These are phyloP conservation scores for Rachicladosporium sp. DNA, from an alignment of 2,329 filamentous ascomycete species.

Conservation along the genomic window DNA sequence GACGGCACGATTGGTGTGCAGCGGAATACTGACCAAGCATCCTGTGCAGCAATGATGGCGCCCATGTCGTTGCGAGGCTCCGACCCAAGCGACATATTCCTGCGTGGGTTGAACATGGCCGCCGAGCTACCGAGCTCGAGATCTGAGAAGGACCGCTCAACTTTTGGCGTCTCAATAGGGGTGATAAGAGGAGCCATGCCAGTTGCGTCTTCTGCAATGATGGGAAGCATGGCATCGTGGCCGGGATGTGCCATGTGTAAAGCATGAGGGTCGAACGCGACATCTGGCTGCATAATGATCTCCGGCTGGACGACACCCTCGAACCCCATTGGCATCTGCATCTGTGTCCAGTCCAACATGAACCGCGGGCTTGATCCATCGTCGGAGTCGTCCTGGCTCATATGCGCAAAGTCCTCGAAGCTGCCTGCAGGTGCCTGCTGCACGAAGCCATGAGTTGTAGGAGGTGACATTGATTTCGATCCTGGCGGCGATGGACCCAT, in stretches of 20 bases:
- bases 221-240: conserved; percentile 30
- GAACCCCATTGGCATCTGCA: conserved; percentile 33
- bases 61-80: conserved; percentile 27
- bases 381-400: conserved; percentile 29
- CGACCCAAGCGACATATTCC: conserved; percentile 28
- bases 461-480: conserved; percentile 23
- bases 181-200: conserved; percentile 30
- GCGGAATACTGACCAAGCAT: conserved; percentile 41
- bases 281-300: conserved; percentile 32
- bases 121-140: conserved; percentile 33
- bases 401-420: conserved; percentile 33
- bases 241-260: conserved; percentile 25
- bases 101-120: conserved; percentile 28
- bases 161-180: conserved; percentile 34
- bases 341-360: conserved; percentile 37
- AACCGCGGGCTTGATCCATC: conserved; percentile 33
- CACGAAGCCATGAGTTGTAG: conserved; percentile 25
- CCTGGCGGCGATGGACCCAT: conserved; percentile 18
- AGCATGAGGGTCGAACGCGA: conserved; percentile 31
- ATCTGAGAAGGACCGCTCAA: conserved; percentile 36
- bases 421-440: conserved; percentile 30
- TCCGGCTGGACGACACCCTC: conserved; percentile 32
- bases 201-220: conserved; percentile 32
- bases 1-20: conserved; percentile 39
- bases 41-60: conserved; percentile 38